phyloP scores from a whole-genome alignment of 192 early-diverging fungal genomes.

The Podila clonocystis region DNA sequence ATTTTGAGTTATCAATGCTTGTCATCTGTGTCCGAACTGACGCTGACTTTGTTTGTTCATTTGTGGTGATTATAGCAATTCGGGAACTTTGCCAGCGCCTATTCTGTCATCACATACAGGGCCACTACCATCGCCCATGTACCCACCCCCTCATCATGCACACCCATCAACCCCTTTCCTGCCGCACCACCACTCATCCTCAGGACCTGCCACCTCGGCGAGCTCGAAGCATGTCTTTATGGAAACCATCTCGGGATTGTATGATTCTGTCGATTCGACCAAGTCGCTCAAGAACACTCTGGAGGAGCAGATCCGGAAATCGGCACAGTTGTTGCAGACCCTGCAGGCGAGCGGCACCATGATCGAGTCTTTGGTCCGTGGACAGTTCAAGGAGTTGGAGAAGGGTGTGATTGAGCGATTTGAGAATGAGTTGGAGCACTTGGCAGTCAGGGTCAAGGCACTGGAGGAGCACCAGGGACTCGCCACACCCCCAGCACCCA shows the following conservation, averaged over 20 bases:
- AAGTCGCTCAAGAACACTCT: conserved; percentile 67
- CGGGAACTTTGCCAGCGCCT: conserved; percentile 41
- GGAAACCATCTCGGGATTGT: conserved; percentile 59
- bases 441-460: conserved; percentile 17
- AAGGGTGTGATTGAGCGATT: conserved; percentile 62
- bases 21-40: background rate
- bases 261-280: conserved; percentile 68
- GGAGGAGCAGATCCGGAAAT: conserved; percentile 81
- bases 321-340: conserved; percentile 75
- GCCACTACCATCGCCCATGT: conserved; percentile 58
- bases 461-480: conserved; percentile 45
- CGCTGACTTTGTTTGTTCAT: background rate
- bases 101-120: conserved; percentile 50
- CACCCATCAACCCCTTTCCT: conserved; percentile 57
- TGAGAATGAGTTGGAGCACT: conserved; percentile 53
- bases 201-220: background rate
- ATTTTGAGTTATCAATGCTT: background rate
- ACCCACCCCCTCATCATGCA: conserved; percentile 14
- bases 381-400: conserved; percentile 81
- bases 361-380: conserved; percentile 82
- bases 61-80: conserved; percentile 19
- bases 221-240: conserved; percentile 54
- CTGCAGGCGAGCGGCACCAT: conserved; percentile 75
- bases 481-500: conserved; percentile 26
- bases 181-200: conserved; percentile 19